Base-by-base conservation (phyloP, 2,329 filamentous ascomycete species). In the Phyllosticta citribraziliensis region DNA sequence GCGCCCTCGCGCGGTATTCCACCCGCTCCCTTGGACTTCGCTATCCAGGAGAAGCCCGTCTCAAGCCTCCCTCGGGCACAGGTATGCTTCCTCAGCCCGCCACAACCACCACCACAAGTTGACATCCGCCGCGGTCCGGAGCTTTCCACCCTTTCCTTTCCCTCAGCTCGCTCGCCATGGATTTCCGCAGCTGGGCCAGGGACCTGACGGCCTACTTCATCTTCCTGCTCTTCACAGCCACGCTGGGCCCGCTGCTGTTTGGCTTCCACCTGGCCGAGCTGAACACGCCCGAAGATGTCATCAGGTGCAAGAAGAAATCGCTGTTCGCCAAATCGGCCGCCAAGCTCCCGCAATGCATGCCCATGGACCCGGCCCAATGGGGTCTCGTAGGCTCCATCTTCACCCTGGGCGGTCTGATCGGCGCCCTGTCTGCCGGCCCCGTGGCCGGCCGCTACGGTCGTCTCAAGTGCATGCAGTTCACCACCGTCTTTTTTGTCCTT, bases 191-290 rank as follows among this genome's bases (percentile, higher is more conserved):
- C 20, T 76, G 72, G 71, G 70, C 76, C 65, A 68, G 78, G 63
- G 73, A 74, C 69, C 71, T 91, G 60, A 94, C 90, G 40, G 79
- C 84, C 5, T 96, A 91, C 74, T 84, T 97, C 67, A 71, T 94
- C 69, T 84, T 90, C 70, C 77, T 94, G 55, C 82, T 97, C 60
- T 76, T 85, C 63, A 80, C 92, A 63, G 84, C 89, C 52, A 95
- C 91, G 0, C 76, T 97, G 19, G 94, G 93, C 0, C 91, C 94
- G 1, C 82, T 97, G 53, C 91, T 97, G 69, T 99, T 97, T 72
- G 94, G 94, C 64, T 97, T 90, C 75, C 93, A 97, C 75, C 76
- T 97, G 72, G 89, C 91, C 67, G 94, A 97, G 74, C 84, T 99
- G 65, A 99, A 99, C 73, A 91, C 93, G 9, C 94, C 94, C 9